phyloP scores from a whole-genome alignment of 2,329 filamentous ascomycete species.

The Cercospora janseana region DNA sequence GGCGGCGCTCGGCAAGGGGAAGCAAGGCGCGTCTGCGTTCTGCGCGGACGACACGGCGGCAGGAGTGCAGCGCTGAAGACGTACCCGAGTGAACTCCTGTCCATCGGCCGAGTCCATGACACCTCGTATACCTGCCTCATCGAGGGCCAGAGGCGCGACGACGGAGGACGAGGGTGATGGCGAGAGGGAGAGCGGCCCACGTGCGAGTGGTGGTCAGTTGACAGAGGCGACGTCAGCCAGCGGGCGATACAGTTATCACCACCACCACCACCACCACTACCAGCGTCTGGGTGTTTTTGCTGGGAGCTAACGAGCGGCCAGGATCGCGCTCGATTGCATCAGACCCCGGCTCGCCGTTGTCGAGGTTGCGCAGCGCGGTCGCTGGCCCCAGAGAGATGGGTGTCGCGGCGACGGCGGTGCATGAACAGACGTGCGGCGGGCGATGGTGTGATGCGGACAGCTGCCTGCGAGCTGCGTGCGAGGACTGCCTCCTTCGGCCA shows the following conservation, averaged over 20 bases:
- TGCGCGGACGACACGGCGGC: neutral
- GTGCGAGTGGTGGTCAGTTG: slow-evolving; percentile 4
- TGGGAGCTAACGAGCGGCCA: too few species aligned
- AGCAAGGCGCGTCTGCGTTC: slow-evolving; percentile 4
- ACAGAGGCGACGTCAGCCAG: neutral
- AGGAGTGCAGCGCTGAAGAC: slow-evolving; percentile 23
- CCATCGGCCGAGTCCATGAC: slow-evolving; percentile 85
- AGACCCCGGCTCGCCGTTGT: too few species aligned
- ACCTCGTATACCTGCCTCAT: slow-evolving; percentile 2
- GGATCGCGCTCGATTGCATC: too few species aligned
- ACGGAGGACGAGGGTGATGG: neutral
- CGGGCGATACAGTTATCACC: neutral
- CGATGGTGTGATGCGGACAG: too few species aligned
- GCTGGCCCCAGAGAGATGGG: too few species aligned
- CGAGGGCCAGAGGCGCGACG: slow-evolving; percentile 2
- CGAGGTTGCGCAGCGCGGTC: too few species aligned
- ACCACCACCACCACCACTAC: too few species aligned
- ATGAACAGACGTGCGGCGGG: too few species aligned
- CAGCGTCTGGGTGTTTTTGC: too few species aligned
- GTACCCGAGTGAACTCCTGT: slow-evolving; percentile 82
- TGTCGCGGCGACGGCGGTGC: too few species aligned
- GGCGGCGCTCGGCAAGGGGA: neutral
- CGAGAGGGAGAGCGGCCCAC: slow-evolving; percentile 3
- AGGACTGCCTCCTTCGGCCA: too few species aligned
- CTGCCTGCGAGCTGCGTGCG: too few species aligned